Evolutionary conservation across 345 rosid genomes (phyloP).

Genomic region (Balakata baccata): DNA sequence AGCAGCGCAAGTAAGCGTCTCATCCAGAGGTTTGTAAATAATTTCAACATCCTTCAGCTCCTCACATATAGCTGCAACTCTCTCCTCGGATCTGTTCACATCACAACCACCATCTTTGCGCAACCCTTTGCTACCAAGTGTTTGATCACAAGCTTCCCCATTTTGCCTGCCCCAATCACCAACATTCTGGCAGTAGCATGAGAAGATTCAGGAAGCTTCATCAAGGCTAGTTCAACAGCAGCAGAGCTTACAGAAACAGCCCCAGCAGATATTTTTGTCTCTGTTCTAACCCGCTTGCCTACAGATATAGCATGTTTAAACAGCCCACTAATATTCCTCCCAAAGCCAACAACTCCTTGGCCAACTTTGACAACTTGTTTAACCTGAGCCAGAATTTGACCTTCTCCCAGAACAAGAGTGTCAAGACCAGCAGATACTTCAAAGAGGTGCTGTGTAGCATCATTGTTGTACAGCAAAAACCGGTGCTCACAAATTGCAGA

Average conservation of each 20-base stretch:
- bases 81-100: slow-evolving; percentile 63
- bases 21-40: slow-evolving; percentile 60
- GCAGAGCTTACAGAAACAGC: slow-evolving; percentile 54
- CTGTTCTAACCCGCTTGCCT: slow-evolving; percentile 50
- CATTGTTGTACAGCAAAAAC: slow-evolving; percentile 77
- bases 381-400: slow-evolving; percentile 53
- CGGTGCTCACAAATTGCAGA: slow-evolving; percentile 64
- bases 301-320: slow-evolving; percentile 49
- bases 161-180: slow-evolving; percentile 52
- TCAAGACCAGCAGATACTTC: slow-evolving; percentile 95
- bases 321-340: slow-evolving; percentile 48
- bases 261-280: slow-evolving; percentile 47
- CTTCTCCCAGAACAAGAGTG: slow-evolving; percentile 50
- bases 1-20: slow-evolving; percentile 65
- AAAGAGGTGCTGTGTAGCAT: slow-evolving; percentile 78
- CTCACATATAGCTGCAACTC: slow-evolving; percentile 74
- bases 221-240: slow-evolving; percentile 46
- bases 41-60: slow-evolving; percentile 67
- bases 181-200: slow-evolving; percentile 40
- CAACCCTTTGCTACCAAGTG: slow-evolving; percentile 55
- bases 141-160: slow-evolving; percentile 55
- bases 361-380: slow-evolving; percentile 54
- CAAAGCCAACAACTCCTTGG: slow-evolving; percentile 51
- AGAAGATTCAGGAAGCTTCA: slow-evolving; percentile 42
- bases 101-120: slow-evolving; percentile 43